These are phyloP conservation scores for Pythium phragmitis DNA, from an alignment of 352 stramenopile genomes.

Conservation along the genomic window DNA sequence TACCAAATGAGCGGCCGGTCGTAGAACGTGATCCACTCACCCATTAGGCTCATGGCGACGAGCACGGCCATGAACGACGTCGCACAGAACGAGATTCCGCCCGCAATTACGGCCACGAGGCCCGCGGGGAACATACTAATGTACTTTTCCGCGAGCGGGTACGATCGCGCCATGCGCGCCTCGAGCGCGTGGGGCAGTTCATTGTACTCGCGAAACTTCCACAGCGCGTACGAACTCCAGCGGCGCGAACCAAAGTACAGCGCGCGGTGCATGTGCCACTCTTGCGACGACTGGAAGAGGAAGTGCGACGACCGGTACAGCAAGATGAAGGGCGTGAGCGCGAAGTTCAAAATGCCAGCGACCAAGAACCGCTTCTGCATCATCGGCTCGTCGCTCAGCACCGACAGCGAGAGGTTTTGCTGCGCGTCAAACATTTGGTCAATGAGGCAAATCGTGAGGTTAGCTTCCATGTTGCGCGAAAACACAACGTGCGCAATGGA, in stretches of 20 bases:
- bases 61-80: constrained; percentile 95
- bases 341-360: constrained; percentile 92
- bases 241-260: constrained; percentile 95
- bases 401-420: constrained; percentile 77
- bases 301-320: constrained; percentile 97
- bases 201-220: constrained; percentile 98
- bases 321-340: constrained; percentile 96
- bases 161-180: constrained; percentile 90
- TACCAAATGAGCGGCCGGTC: constrained; percentile 97
- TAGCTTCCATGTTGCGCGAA: constrained; percentile 92
- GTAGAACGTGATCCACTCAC: constrained; percentile 95
- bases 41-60: constrained; percentile 91
- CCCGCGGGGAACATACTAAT: constrained; percentile 93
- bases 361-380: constrained; percentile 93
- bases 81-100: constrained; percentile 94
- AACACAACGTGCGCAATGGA: constrained; percentile 81
- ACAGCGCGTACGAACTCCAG: constrained; percentile 90
- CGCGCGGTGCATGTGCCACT: constrained; percentile 90
- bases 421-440: constrained; percentile 96
- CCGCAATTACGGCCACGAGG: constrained; percentile 88
- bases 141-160: constrained; percentile 92
- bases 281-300: constrained; percentile 96
- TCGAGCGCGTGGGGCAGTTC: constrained; percentile 97
- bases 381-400: constrained; percentile 90
- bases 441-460: constrained; percentile 94